Evolutionary conservation across 2,329 filamentous ascomycete species (phyloP).

Genomic region (Colletotrichum sp.): DNA sequence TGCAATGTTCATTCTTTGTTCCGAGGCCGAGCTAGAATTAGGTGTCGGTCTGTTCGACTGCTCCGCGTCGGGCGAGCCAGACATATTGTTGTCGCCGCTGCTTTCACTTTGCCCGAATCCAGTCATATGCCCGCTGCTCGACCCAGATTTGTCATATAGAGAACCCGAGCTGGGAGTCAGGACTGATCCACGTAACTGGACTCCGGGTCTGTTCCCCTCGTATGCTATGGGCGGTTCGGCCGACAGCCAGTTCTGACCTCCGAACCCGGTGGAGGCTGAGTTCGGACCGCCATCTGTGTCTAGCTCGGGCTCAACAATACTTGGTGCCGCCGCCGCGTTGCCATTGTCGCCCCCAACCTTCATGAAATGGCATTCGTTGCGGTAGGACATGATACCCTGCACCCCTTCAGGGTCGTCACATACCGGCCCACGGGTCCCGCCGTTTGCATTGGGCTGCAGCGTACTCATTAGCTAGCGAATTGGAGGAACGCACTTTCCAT

Average conservation of each 20-base stretch:
- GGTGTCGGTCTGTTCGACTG: constrained; percentile 63
- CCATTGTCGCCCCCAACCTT: constrained; percentile 44
- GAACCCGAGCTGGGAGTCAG: constrained; percentile 22
- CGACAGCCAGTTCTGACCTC: constrained; percentile 41
- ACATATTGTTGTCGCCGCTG: constrained; percentile 49
- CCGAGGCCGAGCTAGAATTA: constrained; percentile 59
- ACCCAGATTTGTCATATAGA: constrained; percentile 35
- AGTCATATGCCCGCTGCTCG: constrained; percentile 30
- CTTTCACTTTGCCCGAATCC: constrained; percentile 48
- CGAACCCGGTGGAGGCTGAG: constrained; percentile 30
- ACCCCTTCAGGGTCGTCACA: constrained; percentile 36
- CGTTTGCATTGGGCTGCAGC: constrained; percentile 31
- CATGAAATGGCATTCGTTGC: constrained; percentile 49
- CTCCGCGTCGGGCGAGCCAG: constrained; percentile 53
- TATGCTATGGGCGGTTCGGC: constrained; percentile 42
- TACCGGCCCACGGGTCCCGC: constrained; percentile 24
- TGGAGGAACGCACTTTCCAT: not conserved
- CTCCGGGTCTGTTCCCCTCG: constrained; percentile 15
- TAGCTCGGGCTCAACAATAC: constrained; percentile 42
- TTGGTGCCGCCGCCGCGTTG: constrained; percentile 41
- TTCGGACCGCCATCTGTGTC: constrained; percentile 28
- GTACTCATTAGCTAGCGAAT: constrained; percentile 24
- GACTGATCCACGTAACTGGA: constrained; percentile 10
- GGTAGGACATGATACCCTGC: constrained; percentile 48
- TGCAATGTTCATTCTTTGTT: constrained; percentile 34